Evolutionary conservation across 2,329 filamentous ascomycete species (phyloP).

Genomic region (Colletotrichum horii): DNA sequence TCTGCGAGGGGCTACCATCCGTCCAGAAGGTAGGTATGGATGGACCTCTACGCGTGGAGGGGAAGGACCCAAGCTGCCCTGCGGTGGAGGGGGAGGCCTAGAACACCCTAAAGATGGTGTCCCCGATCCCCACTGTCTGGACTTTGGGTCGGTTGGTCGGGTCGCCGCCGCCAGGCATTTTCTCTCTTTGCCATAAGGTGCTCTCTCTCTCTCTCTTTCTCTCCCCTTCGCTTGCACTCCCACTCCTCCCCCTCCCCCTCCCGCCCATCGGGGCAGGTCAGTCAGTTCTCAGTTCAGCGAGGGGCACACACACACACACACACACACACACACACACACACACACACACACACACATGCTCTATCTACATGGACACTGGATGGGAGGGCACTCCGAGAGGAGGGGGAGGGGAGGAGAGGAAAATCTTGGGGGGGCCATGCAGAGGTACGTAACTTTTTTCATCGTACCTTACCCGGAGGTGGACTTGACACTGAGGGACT

Average conservation of each 20-base stretch:
- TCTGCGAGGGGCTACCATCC: neutral
- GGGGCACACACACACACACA: neutral
- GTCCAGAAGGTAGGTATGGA: no score
- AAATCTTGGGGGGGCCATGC: neutral
- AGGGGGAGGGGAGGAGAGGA: neutral
- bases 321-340: no score
- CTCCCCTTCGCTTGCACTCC: neutral
- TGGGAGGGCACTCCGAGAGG: neutral
- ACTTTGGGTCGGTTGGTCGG: slow-evolving; percentile 17
- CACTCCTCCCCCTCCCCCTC: neutral
- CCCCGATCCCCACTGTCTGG: slow-evolving; percentile 20
- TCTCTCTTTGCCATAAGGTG: neutral
- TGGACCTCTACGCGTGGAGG: neutral
- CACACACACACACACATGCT: neutral
- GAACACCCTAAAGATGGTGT: slow-evolving; percentile 21
- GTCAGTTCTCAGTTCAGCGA: neutral
- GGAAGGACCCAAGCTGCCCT: neutral
- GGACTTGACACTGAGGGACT: neutral
- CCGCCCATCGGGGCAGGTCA: neutral
- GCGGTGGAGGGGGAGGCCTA: neutral
- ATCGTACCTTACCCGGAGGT: no score
- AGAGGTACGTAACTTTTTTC: neutral
- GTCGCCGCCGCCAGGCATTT: neutral
- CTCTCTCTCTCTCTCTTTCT: neutral
- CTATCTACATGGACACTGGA: neutral